phyloP scores from a whole-genome alignment of 1,139 yeast genomes.

The Meyerozyma carpophila region DNA sequence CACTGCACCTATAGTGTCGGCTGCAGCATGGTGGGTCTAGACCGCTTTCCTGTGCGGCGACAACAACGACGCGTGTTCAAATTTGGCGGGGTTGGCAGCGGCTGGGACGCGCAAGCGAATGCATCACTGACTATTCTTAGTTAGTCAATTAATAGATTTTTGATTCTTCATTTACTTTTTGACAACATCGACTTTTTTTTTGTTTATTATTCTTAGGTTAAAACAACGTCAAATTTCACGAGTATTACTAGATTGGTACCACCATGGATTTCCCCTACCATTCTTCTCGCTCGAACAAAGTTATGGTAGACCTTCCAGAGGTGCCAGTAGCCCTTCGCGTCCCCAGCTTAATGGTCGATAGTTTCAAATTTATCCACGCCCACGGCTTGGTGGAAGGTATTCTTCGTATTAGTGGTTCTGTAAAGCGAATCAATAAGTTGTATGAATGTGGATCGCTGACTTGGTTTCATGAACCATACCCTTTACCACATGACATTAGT shows the following conservation, averaged over 20 bases:
- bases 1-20: background rate
- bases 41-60: background rate
- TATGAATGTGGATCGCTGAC: background rate
- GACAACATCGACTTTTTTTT: background rate
- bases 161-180: background rate
- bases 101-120: slow-evolving; percentile 1
- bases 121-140: background rate
- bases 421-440: slow-evolving; percentile 14
- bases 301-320: background rate
- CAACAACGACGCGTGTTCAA: background rate
- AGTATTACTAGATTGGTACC: too few relatives aligned
- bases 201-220: background rate
- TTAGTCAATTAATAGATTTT: background rate
- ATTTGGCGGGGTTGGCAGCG: background rate
- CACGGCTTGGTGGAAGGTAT: slow-evolving; percentile 20
- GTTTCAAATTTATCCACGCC: slow-evolving; percentile 14
- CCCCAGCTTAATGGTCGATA: slow-evolving; percentile 16
- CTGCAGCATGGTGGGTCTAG: background rate
- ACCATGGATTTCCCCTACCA: background rate
- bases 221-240: too few relatives aligned
- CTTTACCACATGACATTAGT: background rate
- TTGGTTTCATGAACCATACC: background rate
- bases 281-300: background rate
- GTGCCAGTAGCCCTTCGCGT: slow-evolving; percentile 4
- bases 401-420: slow-evolving; percentile 25